Percentiles rank a stretch among this genome's conserved stretches.
Conservation (phyloP, 1,284 basidiomycete genomes). For the Papiliotrema terrestris region DNA sequence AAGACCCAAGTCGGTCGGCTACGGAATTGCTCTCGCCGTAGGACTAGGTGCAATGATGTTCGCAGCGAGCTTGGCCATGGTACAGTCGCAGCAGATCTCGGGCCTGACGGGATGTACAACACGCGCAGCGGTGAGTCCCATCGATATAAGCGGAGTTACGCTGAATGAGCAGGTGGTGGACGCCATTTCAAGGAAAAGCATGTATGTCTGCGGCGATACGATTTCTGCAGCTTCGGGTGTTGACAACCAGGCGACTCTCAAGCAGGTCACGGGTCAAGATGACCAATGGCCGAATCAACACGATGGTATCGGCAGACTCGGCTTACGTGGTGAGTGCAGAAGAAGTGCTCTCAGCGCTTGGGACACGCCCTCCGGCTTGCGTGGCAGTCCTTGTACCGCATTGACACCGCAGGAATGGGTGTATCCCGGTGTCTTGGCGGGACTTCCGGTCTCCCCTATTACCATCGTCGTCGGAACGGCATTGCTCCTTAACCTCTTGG, state of each 20-base stretch:
- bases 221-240: conserved; percentile 55
- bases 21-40: conserved; percentile 13
- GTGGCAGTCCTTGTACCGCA: no score
- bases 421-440: conserved; percentile 33
- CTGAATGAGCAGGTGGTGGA: conserved; percentile 17
- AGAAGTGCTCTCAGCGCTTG: not conserved
- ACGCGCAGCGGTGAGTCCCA: conserved; percentile 7
- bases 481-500: conserved; percentile 58
- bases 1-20: conserved; percentile 6
- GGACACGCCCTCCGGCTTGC: no score
- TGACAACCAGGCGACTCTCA: conserved; percentile 49
- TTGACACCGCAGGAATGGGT: conserved; percentile 12
- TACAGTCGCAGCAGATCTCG: conserved; percentile 1
- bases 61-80: not conserved
- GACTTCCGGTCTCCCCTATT: conserved; percentile 50
- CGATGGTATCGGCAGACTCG: conserved; percentile 66
- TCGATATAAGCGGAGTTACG: not conserved
- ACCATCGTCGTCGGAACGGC: conserved; percentile 62
- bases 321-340: conserved; percentile 54
- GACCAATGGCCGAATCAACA: conserved; percentile 54
- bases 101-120: conserved; percentile 1
- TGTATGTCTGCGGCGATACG: conserved; percentile 27
- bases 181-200: conserved; percentile 20
- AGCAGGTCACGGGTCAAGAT: conserved; percentile 15
- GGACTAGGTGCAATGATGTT: conserved; percentile 12